A percentile compares a stretch with the other conserved stretches of the same genome.
These are phyloP conservation scores for Schizochytrium sp. DNA, from an alignment of 108 stramenopile genomes.

Conservation along the genomic window DNA sequence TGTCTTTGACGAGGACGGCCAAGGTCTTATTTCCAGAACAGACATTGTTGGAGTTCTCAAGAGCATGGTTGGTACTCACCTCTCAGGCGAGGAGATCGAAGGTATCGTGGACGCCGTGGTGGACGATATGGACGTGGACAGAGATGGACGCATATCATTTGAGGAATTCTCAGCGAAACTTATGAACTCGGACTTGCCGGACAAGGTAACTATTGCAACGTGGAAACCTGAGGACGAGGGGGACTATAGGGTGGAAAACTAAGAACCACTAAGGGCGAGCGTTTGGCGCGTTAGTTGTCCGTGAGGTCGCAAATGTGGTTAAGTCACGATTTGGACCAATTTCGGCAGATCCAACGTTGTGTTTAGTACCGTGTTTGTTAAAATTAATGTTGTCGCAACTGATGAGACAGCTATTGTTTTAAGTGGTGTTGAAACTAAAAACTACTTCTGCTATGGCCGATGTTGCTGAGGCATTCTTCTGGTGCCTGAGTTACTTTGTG, in stretches of 20 bases:
- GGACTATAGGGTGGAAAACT: background rate
- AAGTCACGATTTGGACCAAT: no score
- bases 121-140: conserved; percentile 1
- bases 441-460: no score
- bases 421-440: no score
- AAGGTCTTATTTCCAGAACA: background rate
- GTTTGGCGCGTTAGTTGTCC: no score
- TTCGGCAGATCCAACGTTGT: no score
- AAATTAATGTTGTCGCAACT: no score
- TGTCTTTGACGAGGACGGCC: conserved; percentile 41
- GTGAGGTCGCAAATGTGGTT: no score
- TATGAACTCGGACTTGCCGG: background rate
- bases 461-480: no score
- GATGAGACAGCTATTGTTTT: no score
- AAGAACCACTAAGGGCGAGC: no score
- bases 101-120: conserved; percentile 19
- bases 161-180: conserved; percentile 12
- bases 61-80: conserved; percentile 16
- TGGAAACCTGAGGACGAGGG: background rate
- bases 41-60: conserved; percentile 18
- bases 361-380: no score
- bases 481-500: no score
- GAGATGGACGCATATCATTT: conserved; percentile 16
- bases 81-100: conserved; percentile 31
- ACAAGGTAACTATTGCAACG: background rate